These are phyloP conservation scores for Gamarada debralockiae DNA, from an alignment of 495 filamentous ascomycete species.

Conservation along the genomic window DNA sequence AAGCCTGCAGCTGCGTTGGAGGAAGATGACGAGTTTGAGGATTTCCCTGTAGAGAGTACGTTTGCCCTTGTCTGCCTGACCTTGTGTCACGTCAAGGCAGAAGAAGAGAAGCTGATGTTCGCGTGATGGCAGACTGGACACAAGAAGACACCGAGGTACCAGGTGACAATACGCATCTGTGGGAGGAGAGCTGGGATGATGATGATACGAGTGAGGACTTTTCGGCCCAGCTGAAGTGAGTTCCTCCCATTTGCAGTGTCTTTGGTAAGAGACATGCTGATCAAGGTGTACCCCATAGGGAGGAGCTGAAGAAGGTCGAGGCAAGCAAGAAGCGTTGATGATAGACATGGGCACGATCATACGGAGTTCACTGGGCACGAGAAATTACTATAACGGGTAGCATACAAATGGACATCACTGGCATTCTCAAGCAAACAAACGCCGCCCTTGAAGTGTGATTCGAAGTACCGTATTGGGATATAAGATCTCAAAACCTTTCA, in stretches of 20 bases:
- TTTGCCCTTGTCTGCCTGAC: neutral
- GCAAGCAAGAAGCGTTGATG: conserved; percentile 53
- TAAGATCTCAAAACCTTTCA: too few species aligned
- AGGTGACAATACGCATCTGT: conserved; percentile 72
- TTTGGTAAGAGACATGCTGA: too few species aligned
- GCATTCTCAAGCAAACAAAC: conserved; percentile 1
- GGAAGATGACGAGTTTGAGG: conserved; percentile 98
- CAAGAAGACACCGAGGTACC: conserved; percentile 82
- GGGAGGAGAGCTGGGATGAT: conserved; percentile 99
- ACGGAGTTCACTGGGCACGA: conserved; percentile 26
- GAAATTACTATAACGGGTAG: conserved; percentile 18
- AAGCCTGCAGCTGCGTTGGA: conserved; percentile 63
- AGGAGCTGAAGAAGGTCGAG: conserved; percentile 94
- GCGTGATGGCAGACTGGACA: conserved; percentile 65
- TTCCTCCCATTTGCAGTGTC: conserved; percentile 7
- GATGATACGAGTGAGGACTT: conserved; percentile 98
- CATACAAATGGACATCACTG: conserved; percentile 23
- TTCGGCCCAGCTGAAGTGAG: conserved; percentile 89
- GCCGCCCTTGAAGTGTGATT: too few species aligned
- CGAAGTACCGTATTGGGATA: too few species aligned
- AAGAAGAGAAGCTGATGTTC: neutral
- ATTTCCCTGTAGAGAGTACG: conserved; percentile 94
- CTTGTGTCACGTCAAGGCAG: neutral
- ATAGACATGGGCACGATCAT: conserved; percentile 11
- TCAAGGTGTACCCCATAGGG: conserved; percentile 46